Base-by-base conservation (phyloP, 2,329 filamentous ascomycete species). In the Coniochaeta ligniaria region DNA sequence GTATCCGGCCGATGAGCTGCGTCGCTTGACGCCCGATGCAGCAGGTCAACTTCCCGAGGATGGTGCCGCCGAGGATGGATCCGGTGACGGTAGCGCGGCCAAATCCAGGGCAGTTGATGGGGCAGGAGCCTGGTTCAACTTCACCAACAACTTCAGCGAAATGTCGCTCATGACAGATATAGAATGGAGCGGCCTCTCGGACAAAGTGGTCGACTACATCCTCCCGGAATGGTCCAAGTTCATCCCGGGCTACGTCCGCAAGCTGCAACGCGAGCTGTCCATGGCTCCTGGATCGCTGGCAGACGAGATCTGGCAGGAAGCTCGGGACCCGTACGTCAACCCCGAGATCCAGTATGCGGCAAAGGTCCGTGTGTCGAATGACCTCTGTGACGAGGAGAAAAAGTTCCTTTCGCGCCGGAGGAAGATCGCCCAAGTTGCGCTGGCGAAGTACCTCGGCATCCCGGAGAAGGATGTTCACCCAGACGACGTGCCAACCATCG, bases 301-400 rank as follows among this genome's bases (percentile, higher is more conserved):
- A 14, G 89, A 96, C 69, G 91, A 97, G 66, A 95, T 99, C 61
- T 98, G 95, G 95, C 80, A 82, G 64, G 94, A 98, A 68, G 92
- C 95, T 0, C 90, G 92, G 61, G 91, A 98, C 70, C 86, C 92
- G 0, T 80, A 85, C 56, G 80, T 90, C 63, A 91, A 98, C 67
- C 94, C 94, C 0, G 95, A 99, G 71, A 96, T 98, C 61, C 78
- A 85, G 35, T 92, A 89, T 76, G 85, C 91, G 45, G 93, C 94
- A 20, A 80, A 78, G 22, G 95, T 99, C 1, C 85, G 95, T 24
- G 86, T 98, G 4, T 95, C 93, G 0, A 77, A 85, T 20, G 86
- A 91, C 8, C 80, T 99, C 1, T 97, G 95, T 66, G 79, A 85
- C 1, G 92, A 97, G 63, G 95, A 99, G 72, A 85, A 89, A 70